These are phyloP conservation scores for Lotmaria passim DNA, from an alignment of 208 protist species.

Conservation along the genomic window DNA sequence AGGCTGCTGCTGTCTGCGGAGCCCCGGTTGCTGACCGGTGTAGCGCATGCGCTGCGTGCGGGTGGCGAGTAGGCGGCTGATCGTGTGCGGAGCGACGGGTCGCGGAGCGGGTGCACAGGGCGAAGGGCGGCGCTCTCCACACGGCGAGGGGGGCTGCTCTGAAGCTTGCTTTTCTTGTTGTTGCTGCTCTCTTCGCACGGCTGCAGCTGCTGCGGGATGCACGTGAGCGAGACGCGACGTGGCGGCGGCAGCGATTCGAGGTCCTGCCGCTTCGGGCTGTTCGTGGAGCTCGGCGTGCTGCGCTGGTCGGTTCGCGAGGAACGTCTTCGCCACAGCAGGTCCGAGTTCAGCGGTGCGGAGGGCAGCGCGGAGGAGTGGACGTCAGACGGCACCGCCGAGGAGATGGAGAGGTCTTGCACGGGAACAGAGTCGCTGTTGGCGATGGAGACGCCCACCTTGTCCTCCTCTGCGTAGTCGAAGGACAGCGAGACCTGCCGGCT, in stretches of 20 bases:
- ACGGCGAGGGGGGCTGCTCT: background rate
- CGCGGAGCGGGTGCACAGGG: background rate
- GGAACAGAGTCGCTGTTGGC: slow-evolving; percentile 13
- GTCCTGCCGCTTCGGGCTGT: slow-evolving; percentile 16
- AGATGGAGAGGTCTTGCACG: slow-evolving; percentile 10
- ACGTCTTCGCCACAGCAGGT: background rate
- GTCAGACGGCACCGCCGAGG: slow-evolving; percentile 11
- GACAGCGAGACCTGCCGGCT: slow-evolving; percentile 10
- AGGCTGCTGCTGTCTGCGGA: background rate
- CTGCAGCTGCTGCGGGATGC: background rate
- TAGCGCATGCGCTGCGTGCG: background rate
- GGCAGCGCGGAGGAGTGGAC: background rate
- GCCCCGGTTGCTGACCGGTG: background rate
- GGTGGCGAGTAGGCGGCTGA: background rate
- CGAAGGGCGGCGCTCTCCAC: background rate
- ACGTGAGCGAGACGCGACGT: background rate
- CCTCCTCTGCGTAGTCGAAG: slow-evolving; percentile 14
- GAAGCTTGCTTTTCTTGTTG: slow-evolving; percentile 4
- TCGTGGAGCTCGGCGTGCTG: slow-evolving; percentile 1
- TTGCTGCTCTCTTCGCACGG: background rate
- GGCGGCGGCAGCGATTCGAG: slow-evolving; percentile 4
- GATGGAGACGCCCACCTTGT: background rate
- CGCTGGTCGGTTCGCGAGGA: slow-evolving; percentile 1
- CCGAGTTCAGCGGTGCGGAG: background rate
- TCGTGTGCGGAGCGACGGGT: slow-evolving; percentile 7